Conservation (phyloP, 495 filamentous ascomycete genomes). For the Penicillium alfredii region DNA sequence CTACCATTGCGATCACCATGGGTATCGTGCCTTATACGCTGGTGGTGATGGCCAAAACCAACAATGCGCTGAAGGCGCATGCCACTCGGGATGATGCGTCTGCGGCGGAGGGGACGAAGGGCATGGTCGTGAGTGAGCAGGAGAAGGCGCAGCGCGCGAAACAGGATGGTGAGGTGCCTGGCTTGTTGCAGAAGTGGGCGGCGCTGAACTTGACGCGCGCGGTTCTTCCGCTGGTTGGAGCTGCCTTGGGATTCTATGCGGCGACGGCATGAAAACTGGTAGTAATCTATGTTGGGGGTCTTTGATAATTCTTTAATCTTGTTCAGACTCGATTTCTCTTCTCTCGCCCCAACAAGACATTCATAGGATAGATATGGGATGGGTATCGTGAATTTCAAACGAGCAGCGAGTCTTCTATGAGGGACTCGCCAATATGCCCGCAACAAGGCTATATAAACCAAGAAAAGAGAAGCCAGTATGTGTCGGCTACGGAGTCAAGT, state of each 20-base stretch:
- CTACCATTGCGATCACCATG: slow-evolving; percentile 22
- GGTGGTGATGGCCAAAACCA: slow-evolving; percentile 20
- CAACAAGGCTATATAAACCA: not conserved
- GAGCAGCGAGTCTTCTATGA: not conserved
- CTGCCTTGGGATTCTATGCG: slow-evolving; percentile 18
- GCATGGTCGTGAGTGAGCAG: slow-evolving; percentile 1
- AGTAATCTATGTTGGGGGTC: no score
- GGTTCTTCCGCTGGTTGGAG: slow-evolving; percentile 17
- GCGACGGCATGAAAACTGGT: no score
- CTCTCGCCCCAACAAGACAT: no score
- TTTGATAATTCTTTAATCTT: no score
- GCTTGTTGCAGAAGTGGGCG: slow-evolving; percentile 17
- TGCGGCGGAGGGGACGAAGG: slow-evolving; percentile 5
- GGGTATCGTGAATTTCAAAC: slow-evolving; percentile 2
- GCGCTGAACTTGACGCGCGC: slow-evolving; percentile 16
- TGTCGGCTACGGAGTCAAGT: not conserved
- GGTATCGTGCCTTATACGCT: slow-evolving; percentile 31
- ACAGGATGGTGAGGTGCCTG: slow-evolving; percentile 17
- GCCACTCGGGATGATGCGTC: slow-evolving; percentile 18
- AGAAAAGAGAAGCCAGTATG: not conserved
- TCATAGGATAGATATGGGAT: no score
- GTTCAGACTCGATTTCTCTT: no score
- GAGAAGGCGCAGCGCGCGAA: slow-evolving; percentile 16
- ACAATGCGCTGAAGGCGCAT: slow-evolving; percentile 19
- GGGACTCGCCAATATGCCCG: not conserved